Evolutionary conservation across 2,329 filamentous ascomycete species (phyloP).

Genomic region (Magnaporthales sp.): DNA sequence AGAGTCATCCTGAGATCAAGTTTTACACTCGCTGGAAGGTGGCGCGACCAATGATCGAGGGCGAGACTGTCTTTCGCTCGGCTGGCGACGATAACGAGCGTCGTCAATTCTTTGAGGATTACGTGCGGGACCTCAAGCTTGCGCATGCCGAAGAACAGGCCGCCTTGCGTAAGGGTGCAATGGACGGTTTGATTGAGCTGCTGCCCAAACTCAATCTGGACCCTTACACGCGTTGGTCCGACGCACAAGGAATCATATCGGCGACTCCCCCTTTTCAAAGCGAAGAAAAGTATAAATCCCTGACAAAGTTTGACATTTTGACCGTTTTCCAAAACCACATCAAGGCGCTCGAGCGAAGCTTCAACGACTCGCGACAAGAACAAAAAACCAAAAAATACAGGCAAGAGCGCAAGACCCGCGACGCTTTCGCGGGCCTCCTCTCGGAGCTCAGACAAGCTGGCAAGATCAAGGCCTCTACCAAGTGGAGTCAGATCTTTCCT

Average conservation of each 20-base stretch:
- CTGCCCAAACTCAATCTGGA: constrained; percentile 76
- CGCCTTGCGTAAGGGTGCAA: constrained; percentile 64
- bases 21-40: constrained; percentile 97
- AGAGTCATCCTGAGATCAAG: constrained; percentile 93
- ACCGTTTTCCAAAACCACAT: constrained; percentile 93
- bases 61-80: constrained; percentile 90
- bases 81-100: constrained; percentile 83
- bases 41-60: constrained; percentile 85
- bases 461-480: constrained; percentile 81
- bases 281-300: constrained; percentile 76
- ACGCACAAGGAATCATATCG: constrained; percentile 76
- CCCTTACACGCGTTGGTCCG: constrained; percentile 89
- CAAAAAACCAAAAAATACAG: constrained; percentile 75
- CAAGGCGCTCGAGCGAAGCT: constrained; percentile 79
- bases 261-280: constrained; percentile 67
- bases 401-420: constrained; percentile 77
- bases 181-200: constrained; percentile 73
- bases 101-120: constrained; percentile 87
- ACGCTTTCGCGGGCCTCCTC: constrained; percentile 69
- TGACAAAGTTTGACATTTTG: constrained; percentile 84
- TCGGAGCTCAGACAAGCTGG: constrained; percentile 64
- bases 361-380: constrained; percentile 85
- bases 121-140: constrained; percentile 77
- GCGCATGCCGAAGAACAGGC: constrained; percentile 68
- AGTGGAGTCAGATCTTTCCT: constrained; percentile 77